Base-by-base conservation (phyloP, 2,329 filamentous ascomycete genomes). In the Alternaria arbusti region DNA sequence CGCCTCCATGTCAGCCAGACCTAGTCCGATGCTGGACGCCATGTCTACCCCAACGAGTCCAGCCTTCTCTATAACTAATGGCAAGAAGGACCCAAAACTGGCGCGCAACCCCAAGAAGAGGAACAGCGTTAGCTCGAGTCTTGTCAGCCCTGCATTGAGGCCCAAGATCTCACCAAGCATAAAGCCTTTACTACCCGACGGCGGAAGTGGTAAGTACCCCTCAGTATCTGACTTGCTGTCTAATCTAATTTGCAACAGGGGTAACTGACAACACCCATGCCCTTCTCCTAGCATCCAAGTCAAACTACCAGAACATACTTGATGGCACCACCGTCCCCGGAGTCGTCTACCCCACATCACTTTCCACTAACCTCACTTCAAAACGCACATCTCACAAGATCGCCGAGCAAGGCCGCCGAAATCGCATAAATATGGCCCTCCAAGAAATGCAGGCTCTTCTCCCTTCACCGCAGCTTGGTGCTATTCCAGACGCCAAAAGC, bases 361-460 rank as follows among this genome's bases (percentile, higher is more conserved):
- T 99, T 45, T 97, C 94, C 7, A 96, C 94, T 22, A 97, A 97
- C 69, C 84, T 99, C 25, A 97, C 94, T 0, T 97, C 94, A 4
- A 99, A 99, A 83, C 91, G 95, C 57, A 98, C 96, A 2, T 97
- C 94, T 46, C 96, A 99, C 83, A 99, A 99, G 81, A 93, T 99
- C 69, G 96, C 96, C 17, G 96, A 99, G 81, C 96, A 99, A 82
- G 96, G 96, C 7, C 89, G 96, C 51, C 87, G 96, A 63, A 98
- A 99, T 77, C 89, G 96, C 51, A 98, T 99, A 81, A 99, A 99
- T 78, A 91, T 90, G 57, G 96, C 96, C 0, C 84, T 99, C 22
- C 93, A 95, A 71, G 91, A 97, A 78, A 97, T 99, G 79, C 94
- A 96, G 54, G 87, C 89, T 0, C 84, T 99, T 3, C 84, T 99